phyloP scores from a whole-genome alignment of 2,329 filamentous ascomycete genomes.

The Podosphaera fusca region DNA sequence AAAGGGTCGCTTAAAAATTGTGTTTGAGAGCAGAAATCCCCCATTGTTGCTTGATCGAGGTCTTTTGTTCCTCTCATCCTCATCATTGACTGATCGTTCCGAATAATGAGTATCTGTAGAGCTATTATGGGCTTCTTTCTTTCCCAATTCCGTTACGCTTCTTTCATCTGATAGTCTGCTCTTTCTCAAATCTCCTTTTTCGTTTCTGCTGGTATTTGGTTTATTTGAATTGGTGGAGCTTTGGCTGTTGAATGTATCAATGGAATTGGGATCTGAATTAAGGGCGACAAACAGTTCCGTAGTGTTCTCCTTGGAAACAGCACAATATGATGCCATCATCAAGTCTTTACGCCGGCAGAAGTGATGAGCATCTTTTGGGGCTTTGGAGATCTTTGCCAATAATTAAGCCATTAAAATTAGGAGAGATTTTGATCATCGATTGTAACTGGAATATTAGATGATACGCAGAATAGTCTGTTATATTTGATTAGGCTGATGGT shows the following conservation, averaged over 20 bases:
- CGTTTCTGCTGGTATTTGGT: slow-evolving; percentile 19
- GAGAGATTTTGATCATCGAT: not conserved
- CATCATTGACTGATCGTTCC: slow-evolving; percentile 4
- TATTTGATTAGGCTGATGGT: not conserved
- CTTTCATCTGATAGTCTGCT: slow-evolving; percentile 5
- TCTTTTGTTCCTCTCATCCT: slow-evolving; percentile 9
- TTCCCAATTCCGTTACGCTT: slow-evolving; percentile 12
- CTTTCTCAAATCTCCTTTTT: slow-evolving; percentile 23
- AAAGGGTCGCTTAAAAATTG: slow-evolving; percentile 8
- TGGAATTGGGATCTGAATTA: slow-evolving; percentile 7
- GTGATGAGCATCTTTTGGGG: not conserved
- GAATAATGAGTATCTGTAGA: slow-evolving; percentile 2
- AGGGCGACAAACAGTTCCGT: slow-evolving; percentile 9
- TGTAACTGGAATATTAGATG: not conserved
- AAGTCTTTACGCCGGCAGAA: slow-evolving; percentile 2
- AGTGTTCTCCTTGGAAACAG: slow-evolving; percentile 3
- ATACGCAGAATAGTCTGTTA: not conserved
- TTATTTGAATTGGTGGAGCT: slow-evolving; percentile 6
- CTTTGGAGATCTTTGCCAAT: not conserved
- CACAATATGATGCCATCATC: slow-evolving; percentile 10
- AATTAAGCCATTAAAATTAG: not conserved
- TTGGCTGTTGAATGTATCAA: slow-evolving; percentile 9
- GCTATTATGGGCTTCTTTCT: slow-evolving; percentile 2
- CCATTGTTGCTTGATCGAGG: slow-evolving; percentile 13
- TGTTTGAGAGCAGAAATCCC: slow-evolving; percentile 14